Evolutionary conservation across 2,329 filamentous ascomycete genomes (phyloP), one percentile per base, ranked within the genome.

Genomic region (Hymenoscyphus salicellus): DNA sequence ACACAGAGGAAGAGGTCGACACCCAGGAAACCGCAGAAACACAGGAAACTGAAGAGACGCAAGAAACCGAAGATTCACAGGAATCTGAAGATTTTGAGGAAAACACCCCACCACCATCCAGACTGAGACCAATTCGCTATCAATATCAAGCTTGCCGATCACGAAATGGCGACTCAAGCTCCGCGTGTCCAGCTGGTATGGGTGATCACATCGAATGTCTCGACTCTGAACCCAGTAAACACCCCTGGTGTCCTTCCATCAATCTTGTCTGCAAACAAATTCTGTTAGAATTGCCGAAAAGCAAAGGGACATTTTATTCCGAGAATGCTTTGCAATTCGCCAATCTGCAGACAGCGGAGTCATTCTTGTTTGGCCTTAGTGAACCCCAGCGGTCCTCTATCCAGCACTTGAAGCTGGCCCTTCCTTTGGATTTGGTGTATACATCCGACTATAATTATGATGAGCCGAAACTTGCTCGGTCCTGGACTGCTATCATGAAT

Each of bases 281-380:
- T 23, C 36, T 60, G 6, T 36, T 66, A 2, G 70, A 72, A 14
- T 52, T 69, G 2, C 65, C 63, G 1, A 56, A 62, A 11, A 16
- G n/a, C 7, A 30, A 65, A 11, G 20, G 11, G 8, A 56, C 46
- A 10, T 65, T 71, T 17, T 68, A 65, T 20, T 62, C 66, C 1
- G 28, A 59, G 3, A 71, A 65, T 52, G 69, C 66, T 20, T 67
- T 72, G 5, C 71, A 72, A 23, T 72, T 72, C 41, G 60, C 62
- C 11, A 59, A 69, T 43, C 16, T 69, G 28, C 8, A 56, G 8
- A 61, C 46, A 16, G 67, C 70, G 0, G 63, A 64, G 11, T 20
- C 61, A n/a, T 72, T 63, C 26, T 23, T 72, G 17, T 72, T 72
- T 60, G 58, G 63, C 0, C 43, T 72, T 3, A 41, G 58, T 5